Conservation (phyloP, 768 basidiomycete genomes). For the Collybia sp. region DNA sequence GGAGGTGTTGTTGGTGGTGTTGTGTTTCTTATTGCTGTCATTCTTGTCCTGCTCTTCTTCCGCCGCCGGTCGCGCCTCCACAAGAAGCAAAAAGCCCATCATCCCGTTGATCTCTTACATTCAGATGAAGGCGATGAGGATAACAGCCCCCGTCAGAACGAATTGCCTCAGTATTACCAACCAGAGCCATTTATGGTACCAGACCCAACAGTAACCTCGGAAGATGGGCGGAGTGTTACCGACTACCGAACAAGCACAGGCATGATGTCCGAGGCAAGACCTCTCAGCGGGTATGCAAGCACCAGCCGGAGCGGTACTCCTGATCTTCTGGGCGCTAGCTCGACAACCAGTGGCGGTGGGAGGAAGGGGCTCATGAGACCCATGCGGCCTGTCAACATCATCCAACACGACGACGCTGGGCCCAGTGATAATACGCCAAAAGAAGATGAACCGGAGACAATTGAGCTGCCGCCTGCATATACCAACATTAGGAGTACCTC, state of each 20-base stretch:
- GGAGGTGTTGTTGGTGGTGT: conserved; percentile 22
- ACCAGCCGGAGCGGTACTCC: conserved; percentile 45
- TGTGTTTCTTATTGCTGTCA: conserved; percentile 11
- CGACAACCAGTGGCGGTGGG: conserved; percentile 20
- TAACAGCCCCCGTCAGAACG: conserved; percentile 23
- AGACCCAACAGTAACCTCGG: conserved; percentile 44
- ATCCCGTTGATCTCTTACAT: conserved; percentile 64
- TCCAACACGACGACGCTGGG: conserved; percentile 85
- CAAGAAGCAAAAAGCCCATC: conserved; percentile 38
- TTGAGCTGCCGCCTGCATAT: conserved; percentile 83
- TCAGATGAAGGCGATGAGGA: conserved; percentile 51
- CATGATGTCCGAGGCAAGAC: conserved; percentile 20
- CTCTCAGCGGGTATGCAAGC: conserved; percentile 32
- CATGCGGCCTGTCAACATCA: conserved; percentile 70
- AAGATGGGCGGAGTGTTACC: conserved; percentile 11
- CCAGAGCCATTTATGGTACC: conserved; percentile 76
- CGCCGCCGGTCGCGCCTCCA: conserved; percentile 19
- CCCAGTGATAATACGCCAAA: conserved; percentile 31
- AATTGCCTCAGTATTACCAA: conserved; percentile 66
- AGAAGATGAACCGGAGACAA: conserved; percentile 55
- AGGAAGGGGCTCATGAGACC: conserved; percentile 46
- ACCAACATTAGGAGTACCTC: conserved; percentile 45
- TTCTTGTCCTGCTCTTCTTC: conserved; percentile 17
- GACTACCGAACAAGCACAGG: conserved; percentile 17
- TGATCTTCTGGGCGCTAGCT: conserved; percentile 25